Evolutionary conservation across 176 grass and related monocot species (phyloP), one percentile per base, ranked within the genome.

Genomic region (Cenchrus americanus): DNA sequence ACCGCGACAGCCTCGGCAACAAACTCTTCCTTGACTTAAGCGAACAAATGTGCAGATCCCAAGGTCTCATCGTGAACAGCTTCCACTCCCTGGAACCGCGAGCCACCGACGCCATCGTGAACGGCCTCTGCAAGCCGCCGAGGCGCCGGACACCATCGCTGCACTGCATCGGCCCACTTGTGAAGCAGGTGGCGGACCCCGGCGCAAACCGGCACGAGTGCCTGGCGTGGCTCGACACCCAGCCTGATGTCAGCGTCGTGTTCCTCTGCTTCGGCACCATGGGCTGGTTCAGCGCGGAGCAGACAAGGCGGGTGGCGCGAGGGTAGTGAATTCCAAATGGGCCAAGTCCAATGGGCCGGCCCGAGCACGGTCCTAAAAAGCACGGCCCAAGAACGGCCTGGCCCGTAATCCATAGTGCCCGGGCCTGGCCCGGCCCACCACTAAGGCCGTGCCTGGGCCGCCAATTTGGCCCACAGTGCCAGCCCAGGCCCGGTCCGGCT

Each of bases 21-120:
- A 50, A 7, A 1, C 52, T 13, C 7, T 83, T 90, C 70, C 3
- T 92, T 15, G 54, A 23, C 47, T 8, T 69, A 11, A n/a, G 52
- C 21, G 59, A 73, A 2, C 82, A 43, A 32, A 0, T 90, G 7
- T 71, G 73, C 46, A 40, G 55, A 1, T 81, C 76, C 3, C 43
- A 90, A 14, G 92, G 92, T 27, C 57, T 88, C 13, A 43, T 94
- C 5, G 47, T 92, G 0, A 94, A 94, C 84, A 92, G 84, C 58
- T 92, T 89, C 80, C 69, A 42, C 49, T 64, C 79, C 9, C 73
- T 94, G n/a, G 92, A 94, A 59, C 81, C 87, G 1, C 65, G 81
- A n/a, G 81, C 82, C 23, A n/a, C 73, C 0, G 62, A 75, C 47
- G 72, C 78, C 64, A 17, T 81, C 50, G 32, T 40, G 19, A 51